phyloP scores from a whole-genome alignment of 345 rosid genomes.

The Euphorbia tirucalli region DNA sequence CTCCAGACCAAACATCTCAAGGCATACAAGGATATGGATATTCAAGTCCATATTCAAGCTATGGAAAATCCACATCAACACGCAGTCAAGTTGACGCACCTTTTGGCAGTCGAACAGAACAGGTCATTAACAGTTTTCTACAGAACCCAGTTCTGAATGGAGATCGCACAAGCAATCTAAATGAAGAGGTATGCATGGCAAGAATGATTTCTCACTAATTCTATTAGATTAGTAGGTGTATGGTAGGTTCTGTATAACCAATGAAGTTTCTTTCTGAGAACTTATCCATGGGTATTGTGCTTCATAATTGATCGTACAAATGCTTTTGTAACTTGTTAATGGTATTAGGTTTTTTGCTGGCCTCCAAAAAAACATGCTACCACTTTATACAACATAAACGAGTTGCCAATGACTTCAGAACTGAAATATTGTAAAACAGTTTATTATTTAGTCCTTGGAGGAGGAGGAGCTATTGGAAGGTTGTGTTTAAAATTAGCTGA shows the following conservation, averaged over 20 bases:
- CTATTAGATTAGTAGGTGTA: conserved; percentile 1
- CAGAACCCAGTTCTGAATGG: conserved; percentile 61
- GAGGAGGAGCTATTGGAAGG: background rate
- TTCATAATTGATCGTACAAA: background rate
- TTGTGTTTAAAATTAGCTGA: background rate
- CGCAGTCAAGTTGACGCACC: conserved; percentile 33
- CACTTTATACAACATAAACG: background rate
- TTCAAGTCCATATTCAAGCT: conserved; percentile 24
- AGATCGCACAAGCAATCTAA: conserved; percentile 34
- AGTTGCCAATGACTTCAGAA: background rate
- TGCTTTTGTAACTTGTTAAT: background rate
- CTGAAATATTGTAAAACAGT: background rate
- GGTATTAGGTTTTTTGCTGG: background rate
- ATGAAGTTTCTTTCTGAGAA: background rate
- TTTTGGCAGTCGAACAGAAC: conserved; percentile 70
- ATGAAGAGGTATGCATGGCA: conserved; percentile 41
- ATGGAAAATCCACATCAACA: conserved; percentile 23
- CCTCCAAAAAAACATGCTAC: too few species aligned
- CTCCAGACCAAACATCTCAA: conserved; percentile 35
- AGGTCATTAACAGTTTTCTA: conserved; percentile 63
- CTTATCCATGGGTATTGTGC: background rate
- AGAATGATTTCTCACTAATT: background rate
- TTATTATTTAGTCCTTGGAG: background rate
- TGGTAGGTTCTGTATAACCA: background rate
- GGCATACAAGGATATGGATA: conserved; percentile 32